These are phyloP conservation scores for Hirsutella thompsonii DNA, from an alignment of 2,329 filamentous ascomycete species.

Conservation along the genomic window DNA sequence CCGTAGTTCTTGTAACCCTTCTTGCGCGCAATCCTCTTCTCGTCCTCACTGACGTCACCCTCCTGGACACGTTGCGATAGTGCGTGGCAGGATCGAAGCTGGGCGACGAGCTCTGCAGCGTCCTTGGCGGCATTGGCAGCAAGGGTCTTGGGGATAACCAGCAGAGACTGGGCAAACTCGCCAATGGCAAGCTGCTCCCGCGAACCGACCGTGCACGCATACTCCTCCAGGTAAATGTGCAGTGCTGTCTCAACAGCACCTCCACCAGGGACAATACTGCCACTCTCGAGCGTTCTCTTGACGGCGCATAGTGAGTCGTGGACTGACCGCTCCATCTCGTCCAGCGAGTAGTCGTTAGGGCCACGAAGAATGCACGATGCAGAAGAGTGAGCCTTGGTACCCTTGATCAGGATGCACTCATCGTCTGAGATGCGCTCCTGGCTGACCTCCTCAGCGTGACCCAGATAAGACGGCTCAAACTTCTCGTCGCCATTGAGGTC, in stretches of 20 bases:
- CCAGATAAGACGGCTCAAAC: constrained; percentile 82
- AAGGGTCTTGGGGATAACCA: constrained; percentile 90
- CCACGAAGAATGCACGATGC: constrained; percentile 94
- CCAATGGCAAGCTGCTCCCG: constrained; percentile 96
- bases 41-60: constrained; percentile 70
- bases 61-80: constrained; percentile 86
- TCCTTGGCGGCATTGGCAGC: constrained; percentile 97
- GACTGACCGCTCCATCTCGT: constrained; percentile 98
- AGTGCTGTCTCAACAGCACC: constrained; percentile 97
- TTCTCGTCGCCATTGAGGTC: constrained; percentile 96
- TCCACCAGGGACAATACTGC: constrained; percentile 90
- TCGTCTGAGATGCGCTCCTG: constrained; percentile 98
- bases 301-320: constrained; percentile 95
- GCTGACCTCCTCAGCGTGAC: constrained; percentile 87
- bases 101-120: constrained; percentile 84
- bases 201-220: constrained; percentile 91
- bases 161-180: constrained; percentile 89
- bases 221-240: constrained; percentile 98
- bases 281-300: constrained; percentile 92
- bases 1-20: constrained; percentile 99
- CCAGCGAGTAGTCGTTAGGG: constrained; percentile 88
- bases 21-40: constrained; percentile 81
- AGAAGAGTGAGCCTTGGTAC: constrained; percentile 85
- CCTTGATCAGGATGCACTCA: constrained; percentile 94
- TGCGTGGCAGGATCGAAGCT: constrained; percentile 87